A percentile compares a stretch with the other conserved stretches of the same genome.
These are phyloP conservation scores for Saturnispora diversa DNA, from an alignment of 805 yeast genomes.

Conservation along the genomic window DNA sequence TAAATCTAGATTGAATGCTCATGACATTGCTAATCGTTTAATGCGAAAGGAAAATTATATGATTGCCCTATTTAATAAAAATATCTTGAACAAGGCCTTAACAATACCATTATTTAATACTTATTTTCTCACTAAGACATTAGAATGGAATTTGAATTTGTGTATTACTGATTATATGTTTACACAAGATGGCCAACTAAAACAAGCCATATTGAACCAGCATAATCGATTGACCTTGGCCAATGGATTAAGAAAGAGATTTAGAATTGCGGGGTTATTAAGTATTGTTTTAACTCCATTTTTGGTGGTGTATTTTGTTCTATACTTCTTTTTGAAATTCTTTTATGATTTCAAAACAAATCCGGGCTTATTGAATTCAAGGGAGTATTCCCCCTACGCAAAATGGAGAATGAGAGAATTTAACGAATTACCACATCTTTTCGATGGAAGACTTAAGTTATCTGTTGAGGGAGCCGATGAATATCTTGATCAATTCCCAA, in stretches of 20 bases:
- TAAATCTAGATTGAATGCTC: constrained; percentile 76
- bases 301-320: constrained; percentile 70
- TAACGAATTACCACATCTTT: constrained; percentile 86
- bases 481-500: constrained; percentile 88
- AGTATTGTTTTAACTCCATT: constrained; percentile 81
- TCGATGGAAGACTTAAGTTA: constrained; percentile 66
- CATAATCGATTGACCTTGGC: constrained; percentile 58
- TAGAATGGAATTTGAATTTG: constrained; percentile 90
- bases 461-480: constrained; percentile 74
- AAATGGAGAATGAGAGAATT: constrained; percentile 93
- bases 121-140: constrained; percentile 62
- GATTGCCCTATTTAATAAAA: constrained; percentile 80
- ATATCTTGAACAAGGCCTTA: constrained; percentile 59
- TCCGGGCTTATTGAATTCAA: constrained; percentile 71
- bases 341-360: constrained; percentile 88
- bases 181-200: constrained; percentile 73
- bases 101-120: constrained; percentile 30
- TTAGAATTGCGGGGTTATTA: constrained; percentile 79
- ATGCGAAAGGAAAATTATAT: constrained; percentile 93
- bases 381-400: constrained; percentile 91
- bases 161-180: constrained; percentile 84
- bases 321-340: constrained; percentile 80
- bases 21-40: constrained; percentile 88
- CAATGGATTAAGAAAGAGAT: constrained; percentile 66
- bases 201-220: constrained; percentile 62